Evolutionary conservation across 2,329 filamentous ascomycete species (phyloP), one percentile per base, ranked within the genome.

Genomic region (Scleromitrula shiraiana): DNA sequence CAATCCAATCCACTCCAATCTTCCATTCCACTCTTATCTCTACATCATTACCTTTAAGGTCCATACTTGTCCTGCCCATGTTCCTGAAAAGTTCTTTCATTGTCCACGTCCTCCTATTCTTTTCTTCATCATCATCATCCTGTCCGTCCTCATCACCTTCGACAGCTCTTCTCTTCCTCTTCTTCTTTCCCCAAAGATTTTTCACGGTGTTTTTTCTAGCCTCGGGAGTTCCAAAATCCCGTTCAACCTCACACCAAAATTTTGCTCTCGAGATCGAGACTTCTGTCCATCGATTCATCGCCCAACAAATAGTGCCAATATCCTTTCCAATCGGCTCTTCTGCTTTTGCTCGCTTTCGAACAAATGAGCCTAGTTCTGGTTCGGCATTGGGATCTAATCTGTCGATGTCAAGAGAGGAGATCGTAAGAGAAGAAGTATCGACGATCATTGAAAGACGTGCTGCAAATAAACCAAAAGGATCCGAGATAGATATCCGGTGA

Each of bases 1-100:
- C 83, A 0, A 82, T 82, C 83, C 82, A 87, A 62, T 87, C 83
- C 58, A 87, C 85, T 2, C 66, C 65, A 36, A 85, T 79, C 39
- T 65, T 68, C 83, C 83, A 88, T 49, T 73, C 69, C 1, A 87
- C 65, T 22, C 77, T 64, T 46, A 67, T 56, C 53, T 61, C 57
- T 10, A 59, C 59, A 4, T 56, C 52, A 7, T 56, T 49, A n/a
- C 43, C 52, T 1, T 32, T 45, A 14, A 72, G 59, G 5, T 75
- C 52, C 47, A 62, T 56, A 36, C 65, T 64, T n/a, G 71, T 73
- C 37, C 72, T 70, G 2, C 76, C 77, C 59, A 82, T 67, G 35
- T 76, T 71, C 0, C 72, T 70, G 1, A 78, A 59, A 9, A 86
- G 51, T 5, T 80, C 72, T 0, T 65, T 68, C 29, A 67, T 67